Conservation (phyloP, 2,329 filamentous ascomycete species). For the Tolypocladium album region DNA sequence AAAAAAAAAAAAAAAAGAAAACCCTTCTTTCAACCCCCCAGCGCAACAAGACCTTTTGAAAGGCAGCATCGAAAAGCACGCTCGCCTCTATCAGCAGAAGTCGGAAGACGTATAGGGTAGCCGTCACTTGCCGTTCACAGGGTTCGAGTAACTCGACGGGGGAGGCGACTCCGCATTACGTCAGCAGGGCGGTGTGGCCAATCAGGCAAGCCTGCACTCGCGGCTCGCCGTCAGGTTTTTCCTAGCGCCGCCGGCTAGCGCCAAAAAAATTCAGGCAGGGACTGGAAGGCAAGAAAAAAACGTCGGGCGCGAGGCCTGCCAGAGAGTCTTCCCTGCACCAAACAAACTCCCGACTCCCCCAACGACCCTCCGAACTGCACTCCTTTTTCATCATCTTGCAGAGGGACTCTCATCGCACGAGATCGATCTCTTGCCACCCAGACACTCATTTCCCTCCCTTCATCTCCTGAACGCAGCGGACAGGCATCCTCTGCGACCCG, state of each 20-base stretch:
- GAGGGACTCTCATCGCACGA: constrained; percentile 4
- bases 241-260: constrained; percentile 8
- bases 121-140: too few species aligned
- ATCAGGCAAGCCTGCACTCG: constrained; percentile 1
- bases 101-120: not conserved
- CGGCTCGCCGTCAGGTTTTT: constrained; percentile 3
- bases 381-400: constrained; percentile 14
- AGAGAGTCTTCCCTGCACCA: constrained; percentile 14
- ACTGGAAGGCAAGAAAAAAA: constrained; percentile 11
- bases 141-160: not conserved
- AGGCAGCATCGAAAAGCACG: not conserved
- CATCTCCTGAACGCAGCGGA: constrained; percentile 3
- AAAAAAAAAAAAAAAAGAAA: too few species aligned
- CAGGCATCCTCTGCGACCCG: constrained; percentile 1
- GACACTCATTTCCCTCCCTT: not conserved
- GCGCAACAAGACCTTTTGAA: not conserved
- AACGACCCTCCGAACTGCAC: constrained; percentile 13
- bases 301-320: constrained; percentile 5
- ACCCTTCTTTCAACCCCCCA: not conserved
- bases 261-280: constrained; percentile 10
- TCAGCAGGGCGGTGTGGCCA: not conserved
- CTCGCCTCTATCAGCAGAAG: not conserved
- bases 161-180: not conserved
- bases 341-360: constrained; percentile 9
- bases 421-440: not conserved